These are phyloP conservation scores for Alternaria novae-zelandiae DNA, from an alignment of 2,329 filamentous ascomycete genomes.

Conservation along the genomic window DNA sequence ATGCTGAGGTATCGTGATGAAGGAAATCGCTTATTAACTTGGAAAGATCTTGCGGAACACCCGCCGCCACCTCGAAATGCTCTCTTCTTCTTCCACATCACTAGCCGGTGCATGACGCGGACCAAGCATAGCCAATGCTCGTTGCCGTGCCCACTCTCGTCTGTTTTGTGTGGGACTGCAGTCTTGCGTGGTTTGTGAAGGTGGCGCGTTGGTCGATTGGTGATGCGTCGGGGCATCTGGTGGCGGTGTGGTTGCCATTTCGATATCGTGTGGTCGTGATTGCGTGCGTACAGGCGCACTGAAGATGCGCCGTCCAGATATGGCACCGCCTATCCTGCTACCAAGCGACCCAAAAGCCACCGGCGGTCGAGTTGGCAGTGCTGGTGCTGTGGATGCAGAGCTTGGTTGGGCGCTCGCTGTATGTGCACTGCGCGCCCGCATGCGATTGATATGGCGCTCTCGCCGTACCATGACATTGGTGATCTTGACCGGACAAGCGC, in stretches of 20 bases:
- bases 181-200: constrained; percentile 8
- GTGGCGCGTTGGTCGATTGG: neutral
- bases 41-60: constrained; percentile 44
- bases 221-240: neutral
- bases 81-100: constrained; percentile 32
- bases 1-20: constrained; percentile 3
- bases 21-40: constrained; percentile 26
- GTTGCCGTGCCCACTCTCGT: constrained; percentile 54
- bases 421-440: constrained; percentile 58
- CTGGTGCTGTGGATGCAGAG: neutral
- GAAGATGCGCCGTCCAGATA: constrained; percentile 39
- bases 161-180: constrained; percentile 36
- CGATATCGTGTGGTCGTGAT: constrained; percentile 33
- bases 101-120: constrained; percentile 26
- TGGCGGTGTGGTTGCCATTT: constrained; percentile 30
- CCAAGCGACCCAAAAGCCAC: constrained; percentile 31
- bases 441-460: constrained; percentile 71
- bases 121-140: constrained; percentile 55
- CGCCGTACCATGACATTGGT: constrained; percentile 87
- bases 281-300: constrained; percentile 35
- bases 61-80: constrained; percentile 33
- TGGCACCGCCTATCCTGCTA: constrained; percentile 30
- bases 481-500: constrained; percentile 54
- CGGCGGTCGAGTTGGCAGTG: constrained; percentile 7
- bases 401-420: constrained; percentile 7